These are phyloP conservation scores for Nitzschia sp. DNA, from an alignment of 108 stramenopile species.

Conservation along the genomic window DNA sequence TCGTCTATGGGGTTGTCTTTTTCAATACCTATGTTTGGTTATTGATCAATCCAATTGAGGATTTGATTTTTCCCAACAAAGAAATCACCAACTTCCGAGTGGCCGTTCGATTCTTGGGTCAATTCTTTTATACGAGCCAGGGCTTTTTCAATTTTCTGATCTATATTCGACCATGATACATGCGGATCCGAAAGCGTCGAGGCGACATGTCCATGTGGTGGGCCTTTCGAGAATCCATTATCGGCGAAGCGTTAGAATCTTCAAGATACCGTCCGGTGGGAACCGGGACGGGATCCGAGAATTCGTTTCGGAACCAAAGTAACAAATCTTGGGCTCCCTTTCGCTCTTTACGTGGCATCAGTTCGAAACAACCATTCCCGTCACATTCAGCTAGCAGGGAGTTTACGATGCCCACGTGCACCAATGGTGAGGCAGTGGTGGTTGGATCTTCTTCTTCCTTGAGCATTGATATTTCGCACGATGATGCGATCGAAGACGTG, in stretches of 20 bases:
- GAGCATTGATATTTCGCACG: too few species aligned
- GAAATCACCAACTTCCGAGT: neutral
- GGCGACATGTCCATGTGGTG: neutral
- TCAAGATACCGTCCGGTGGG: neutral
- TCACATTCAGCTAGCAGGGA: too few species aligned
- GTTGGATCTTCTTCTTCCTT: too few species aligned
- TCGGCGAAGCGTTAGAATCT: neutral
- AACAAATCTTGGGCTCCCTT: too few species aligned
- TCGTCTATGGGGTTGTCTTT: neutral
- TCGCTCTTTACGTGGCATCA: too few species aligned
- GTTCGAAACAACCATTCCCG: too few species aligned
- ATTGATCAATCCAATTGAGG: neutral
- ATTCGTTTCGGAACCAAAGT: too few species aligned
- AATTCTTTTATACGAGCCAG: neutral
- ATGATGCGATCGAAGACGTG: too few species aligned
- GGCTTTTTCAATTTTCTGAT: neutral
- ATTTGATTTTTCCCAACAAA: neutral
- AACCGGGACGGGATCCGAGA: neutral
- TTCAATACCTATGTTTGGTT: slow-evolving; percentile 1
- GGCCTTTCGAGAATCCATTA: neutral
- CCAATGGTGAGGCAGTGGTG: too few species aligned
- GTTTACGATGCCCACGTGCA: too few species aligned
- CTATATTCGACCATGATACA: neutral
- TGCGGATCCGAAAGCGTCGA: neutral
- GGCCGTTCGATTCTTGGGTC: neutral